These are phyloP conservation scores for Cytauxzoon felis DNA, from an alignment of 169 alveolate genomes.

Conservation along the genomic window DNA sequence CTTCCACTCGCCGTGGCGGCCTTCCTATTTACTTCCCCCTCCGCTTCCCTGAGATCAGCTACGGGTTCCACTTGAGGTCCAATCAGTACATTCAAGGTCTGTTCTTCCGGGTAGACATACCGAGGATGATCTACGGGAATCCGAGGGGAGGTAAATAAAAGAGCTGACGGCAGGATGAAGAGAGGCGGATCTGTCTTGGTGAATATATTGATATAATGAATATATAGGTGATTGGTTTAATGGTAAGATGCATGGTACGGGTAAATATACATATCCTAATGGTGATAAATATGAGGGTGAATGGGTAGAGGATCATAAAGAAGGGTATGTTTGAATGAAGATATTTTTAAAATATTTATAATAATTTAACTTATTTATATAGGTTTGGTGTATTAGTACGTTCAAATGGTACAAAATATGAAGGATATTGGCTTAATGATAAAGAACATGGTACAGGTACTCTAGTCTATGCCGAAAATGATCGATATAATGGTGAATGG, in stretches of 20 bases:
- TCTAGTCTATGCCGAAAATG: slow-evolving; percentile 83
- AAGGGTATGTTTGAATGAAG: slow-evolving; percentile 85
- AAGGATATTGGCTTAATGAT: slow-evolving; percentile 91
- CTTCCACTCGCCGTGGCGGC: too few relatives aligned
- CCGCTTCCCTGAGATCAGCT: too few relatives aligned
- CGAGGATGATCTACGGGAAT: too few relatives aligned
- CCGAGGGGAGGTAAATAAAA: too few relatives aligned
- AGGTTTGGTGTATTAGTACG: slow-evolving; percentile 81
- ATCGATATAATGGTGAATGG: slow-evolving; percentile 93
- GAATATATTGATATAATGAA: neutral
- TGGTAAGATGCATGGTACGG: slow-evolving; percentile 92
- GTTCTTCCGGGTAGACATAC: too few relatives aligned
- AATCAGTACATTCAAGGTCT: too few relatives aligned
- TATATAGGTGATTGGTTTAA: slow-evolving; percentile 87
- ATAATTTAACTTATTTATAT: neutral
- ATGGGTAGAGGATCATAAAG: slow-evolving; percentile 91
- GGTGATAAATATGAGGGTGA: slow-evolving; percentile 92
- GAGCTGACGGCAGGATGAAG: too few relatives aligned
- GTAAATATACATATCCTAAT: slow-evolving; percentile 85
- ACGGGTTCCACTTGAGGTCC: too few relatives aligned
- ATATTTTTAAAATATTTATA: slow-evolving; percentile 46
- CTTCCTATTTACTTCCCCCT: too few relatives aligned
- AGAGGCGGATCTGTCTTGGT: too few relatives aligned
- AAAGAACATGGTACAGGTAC: slow-evolving; percentile 91
- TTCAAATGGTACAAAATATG: slow-evolving; percentile 88